Evolutionary conservation across 208 protist genomes (phyloP).

Genomic region (Endotrypanum monterogeii): DNA sequence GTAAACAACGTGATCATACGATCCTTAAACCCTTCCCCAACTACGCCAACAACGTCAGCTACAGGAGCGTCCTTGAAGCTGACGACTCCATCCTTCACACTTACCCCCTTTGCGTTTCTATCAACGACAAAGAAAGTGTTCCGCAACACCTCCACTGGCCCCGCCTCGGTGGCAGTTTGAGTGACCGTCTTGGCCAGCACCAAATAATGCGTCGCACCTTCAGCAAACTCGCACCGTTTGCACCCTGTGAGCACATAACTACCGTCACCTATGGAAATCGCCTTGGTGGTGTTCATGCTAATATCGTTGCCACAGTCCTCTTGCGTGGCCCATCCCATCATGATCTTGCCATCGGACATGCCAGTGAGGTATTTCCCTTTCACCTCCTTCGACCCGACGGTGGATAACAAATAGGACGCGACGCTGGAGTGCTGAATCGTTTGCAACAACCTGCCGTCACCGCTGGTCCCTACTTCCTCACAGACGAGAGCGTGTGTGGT

Average conservation of each 20-base stretch:
- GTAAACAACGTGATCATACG: slow-evolving; percentile 83
- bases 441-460: slow-evolving; percentile 46
- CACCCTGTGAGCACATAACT: slow-evolving; percentile 60
- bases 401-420: slow-evolving; percentile 69
- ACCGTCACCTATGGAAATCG: slow-evolving; percentile 30
- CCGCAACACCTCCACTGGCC: slow-evolving; percentile 54
- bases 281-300: slow-evolving; percentile 76
- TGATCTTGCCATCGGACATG: slow-evolving; percentile 83
- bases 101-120: slow-evolving; percentile 45
- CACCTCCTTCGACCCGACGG: slow-evolving; percentile 66
- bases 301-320: slow-evolving; percentile 73
- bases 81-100: slow-evolving; percentile 35
- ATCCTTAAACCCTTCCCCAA: slow-evolving; percentile 87
- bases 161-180: slow-evolving; percentile 59
- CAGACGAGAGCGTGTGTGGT: slow-evolving; percentile 79
- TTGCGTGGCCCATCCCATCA: slow-evolving; percentile 82
- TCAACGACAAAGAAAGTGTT: slow-evolving; percentile 84
- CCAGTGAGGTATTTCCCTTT: slow-evolving; percentile 86
- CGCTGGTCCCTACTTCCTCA: slow-evolving; percentile 73
- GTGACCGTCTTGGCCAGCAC: slow-evolving; percentile 77
- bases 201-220: slow-evolving; percentile 77
- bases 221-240: slow-evolving; percentile 62
- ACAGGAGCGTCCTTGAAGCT: slow-evolving; percentile 50
- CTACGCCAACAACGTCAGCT: slow-evolving; percentile 70
- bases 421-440: slow-evolving; percentile 69